Evolutionary conservation across 2,329 filamentous ascomycete species (phyloP).

Genomic region (Madurella fahalii): DNA sequence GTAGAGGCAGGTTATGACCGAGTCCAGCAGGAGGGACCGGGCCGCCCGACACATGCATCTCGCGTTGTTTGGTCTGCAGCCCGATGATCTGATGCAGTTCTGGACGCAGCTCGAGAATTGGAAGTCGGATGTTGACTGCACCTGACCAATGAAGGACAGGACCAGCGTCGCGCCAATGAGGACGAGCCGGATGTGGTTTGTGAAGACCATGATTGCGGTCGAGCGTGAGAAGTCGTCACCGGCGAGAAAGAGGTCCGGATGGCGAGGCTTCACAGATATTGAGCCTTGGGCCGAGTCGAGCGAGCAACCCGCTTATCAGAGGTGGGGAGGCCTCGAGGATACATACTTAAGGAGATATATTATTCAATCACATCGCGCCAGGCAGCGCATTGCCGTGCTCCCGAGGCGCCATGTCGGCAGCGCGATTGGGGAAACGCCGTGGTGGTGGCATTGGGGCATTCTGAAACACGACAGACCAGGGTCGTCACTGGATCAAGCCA

Average conservation of each 20-base stretch:
- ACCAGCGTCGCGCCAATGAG: conserved; percentile 9
- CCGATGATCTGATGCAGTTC: conserved; percentile 34
- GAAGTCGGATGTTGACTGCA: conserved; percentile 8
- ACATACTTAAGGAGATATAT: not conserved
- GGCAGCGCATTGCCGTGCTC: not conserved
- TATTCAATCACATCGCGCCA: not conserved
- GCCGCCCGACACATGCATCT: conserved; percentile 38
- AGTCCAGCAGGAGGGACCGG: conserved; percentile 33
- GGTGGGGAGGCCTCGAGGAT: not conserved
- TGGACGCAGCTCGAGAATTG: conserved; percentile 31
- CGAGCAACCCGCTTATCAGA: not conserved
- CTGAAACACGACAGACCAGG: not conserved
- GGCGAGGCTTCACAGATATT: not conserved
- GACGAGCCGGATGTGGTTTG: conserved; percentile 9
- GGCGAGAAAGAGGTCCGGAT: not conserved
- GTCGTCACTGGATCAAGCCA: not conserved
- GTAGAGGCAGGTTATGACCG: conserved; percentile 38
- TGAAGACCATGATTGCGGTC: conserved; percentile 8
- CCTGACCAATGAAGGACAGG: conserved; percentile 3
- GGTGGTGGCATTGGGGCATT: not conserved
- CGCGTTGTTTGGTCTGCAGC: conserved; percentile 31
- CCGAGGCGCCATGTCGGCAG: not conserved
- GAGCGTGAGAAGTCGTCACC: not conserved
- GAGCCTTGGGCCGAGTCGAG: not conserved
- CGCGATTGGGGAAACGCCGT: not conserved